phyloP scores from a whole-genome alignment of 495 filamentous ascomycete species.

The Parmelia sp. region DNA sequence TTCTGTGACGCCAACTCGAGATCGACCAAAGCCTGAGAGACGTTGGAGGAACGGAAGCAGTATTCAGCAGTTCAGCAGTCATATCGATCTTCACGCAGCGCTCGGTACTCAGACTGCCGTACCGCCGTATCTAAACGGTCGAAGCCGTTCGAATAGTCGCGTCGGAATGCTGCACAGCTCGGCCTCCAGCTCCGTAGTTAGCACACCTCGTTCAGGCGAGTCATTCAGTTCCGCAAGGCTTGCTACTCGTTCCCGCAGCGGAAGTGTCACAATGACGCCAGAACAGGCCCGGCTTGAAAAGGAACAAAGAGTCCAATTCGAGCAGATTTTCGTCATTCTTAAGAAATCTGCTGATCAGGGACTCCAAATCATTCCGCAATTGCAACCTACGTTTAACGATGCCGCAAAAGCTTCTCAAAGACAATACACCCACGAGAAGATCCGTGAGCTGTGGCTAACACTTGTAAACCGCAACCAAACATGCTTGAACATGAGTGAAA shows the following conservation, averaged over 20 bases:
- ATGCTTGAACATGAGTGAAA: slow-evolving; percentile 59
- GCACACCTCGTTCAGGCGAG: slow-evolving; percentile 71
- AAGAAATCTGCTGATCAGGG: slow-evolving; percentile 60
- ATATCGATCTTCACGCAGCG: slow-evolving; percentile 25
- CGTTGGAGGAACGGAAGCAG: slow-evolving; percentile 58
- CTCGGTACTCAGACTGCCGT: slow-evolving; percentile 18
- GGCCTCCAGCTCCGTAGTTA: slow-evolving; percentile 44
- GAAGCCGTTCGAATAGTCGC: slow-evolving; percentile 48
- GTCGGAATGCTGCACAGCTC: slow-evolving; percentile 42
- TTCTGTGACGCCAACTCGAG: slow-evolving; percentile 57
- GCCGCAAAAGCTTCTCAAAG: slow-evolving; percentile 43
- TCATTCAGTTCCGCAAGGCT: slow-evolving; percentile 56
- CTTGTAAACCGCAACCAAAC: slow-evolving; percentile 58
- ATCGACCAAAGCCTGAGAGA: slow-evolving; percentile 42
- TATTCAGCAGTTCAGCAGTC: slow-evolving; percentile 48
- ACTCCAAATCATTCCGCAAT: slow-evolving; percentile 57
- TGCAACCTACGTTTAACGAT: slow-evolving; percentile 55
- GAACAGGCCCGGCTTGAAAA: slow-evolving; percentile 19
- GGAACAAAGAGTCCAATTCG: slow-evolving; percentile 45
- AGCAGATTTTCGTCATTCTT: slow-evolving; percentile 69
- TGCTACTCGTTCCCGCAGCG: slow-evolving; percentile 28
- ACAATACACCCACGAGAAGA: slow-evolving; percentile 41
- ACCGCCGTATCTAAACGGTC: slow-evolving; percentile 26
- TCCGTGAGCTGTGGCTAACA: slow-evolving; percentile 60
- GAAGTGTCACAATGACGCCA: slow-evolving; percentile 32